Evolutionary conservation across 2,329 filamentous ascomycete species (phyloP), one percentile per base, ranked within the genome.

Genomic region (Cadophora luteo-olivacea): DNA sequence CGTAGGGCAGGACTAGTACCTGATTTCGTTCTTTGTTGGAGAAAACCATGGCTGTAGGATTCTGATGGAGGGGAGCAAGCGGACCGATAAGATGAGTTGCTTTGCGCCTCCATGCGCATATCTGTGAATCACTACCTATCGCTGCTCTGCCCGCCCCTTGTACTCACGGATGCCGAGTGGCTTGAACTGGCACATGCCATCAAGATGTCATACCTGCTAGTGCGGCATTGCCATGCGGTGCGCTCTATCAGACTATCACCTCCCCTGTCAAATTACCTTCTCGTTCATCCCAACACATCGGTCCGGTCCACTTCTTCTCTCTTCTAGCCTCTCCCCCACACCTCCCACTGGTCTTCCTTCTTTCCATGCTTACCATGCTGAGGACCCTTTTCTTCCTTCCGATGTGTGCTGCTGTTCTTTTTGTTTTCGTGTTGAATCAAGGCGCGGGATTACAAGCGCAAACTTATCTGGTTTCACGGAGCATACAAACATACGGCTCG

Each of bases 111-210:
- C 64, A 66, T 70, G 67, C 67, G 61, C 55, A 65, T 38, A 57
- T 62, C 11, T 66, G 32, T 63, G 32, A 61, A 48, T 41, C 58
- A 24, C 22, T 48, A 38, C 66, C 55, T 66, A 68, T 68, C 65
- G 66, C 36, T 66, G 12, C 29, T 45, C 63, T 65, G 33, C 48
- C 51, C 54, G 38, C 57, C 38, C 52, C 55, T 67, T 67, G 41
- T 67, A 60, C 61, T 19, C 61, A 65, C 49, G 29, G 65, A 57
- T 65, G 57, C 66, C 67, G 63, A 69, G 68, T 70, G 67, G 71
- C 67, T 71, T 58, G 69, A 69, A 69, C 66, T 70, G 65, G 68
- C 73, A 73, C 69, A 72, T 72, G 72, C 69, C 70, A 70, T 69
- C 62, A 64, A 69, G 64, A 71, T 71, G 69, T 67, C 64, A 69